phyloP scores from a whole-genome alignment of 345 rosid genomes.

The Hypericum androsaemum region DNA sequence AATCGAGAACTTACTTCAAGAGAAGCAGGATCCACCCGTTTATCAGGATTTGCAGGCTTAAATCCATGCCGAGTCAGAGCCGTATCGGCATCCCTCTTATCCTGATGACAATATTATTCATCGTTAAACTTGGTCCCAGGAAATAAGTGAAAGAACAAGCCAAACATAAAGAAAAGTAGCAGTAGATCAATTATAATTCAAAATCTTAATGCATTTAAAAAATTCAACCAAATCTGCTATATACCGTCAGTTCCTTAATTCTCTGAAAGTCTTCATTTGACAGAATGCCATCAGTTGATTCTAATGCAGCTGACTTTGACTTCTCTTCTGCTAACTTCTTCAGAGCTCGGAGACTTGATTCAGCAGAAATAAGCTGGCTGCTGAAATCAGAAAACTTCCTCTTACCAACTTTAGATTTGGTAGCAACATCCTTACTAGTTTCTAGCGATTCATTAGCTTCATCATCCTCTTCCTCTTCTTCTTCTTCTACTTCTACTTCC shows the following conservation, averaged over 20 bases:
- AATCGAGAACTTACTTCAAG: conserved; percentile 63
- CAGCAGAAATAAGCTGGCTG: conserved; percentile 54
- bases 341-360: conserved; percentile 78
- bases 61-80: conserved; percentile 72
- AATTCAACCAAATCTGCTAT: neutral
- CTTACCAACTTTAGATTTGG: conserved; percentile 35
- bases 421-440: conserved; percentile 10
- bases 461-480: conserved; percentile 12
- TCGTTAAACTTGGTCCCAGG: too few relatives aligned
- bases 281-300: conserved; percentile 60
- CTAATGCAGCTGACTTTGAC: conserved; percentile 22
- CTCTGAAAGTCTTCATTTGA: conserved; percentile 83
- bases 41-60: conserved; percentile 68
- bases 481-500: conserved; percentile 20
- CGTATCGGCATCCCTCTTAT: conserved; percentile 55
- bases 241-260: conserved; percentile 79
- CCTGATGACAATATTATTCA: conserved; percentile 24
- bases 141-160: neutral
- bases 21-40: conserved; percentile 76
- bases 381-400: conserved; percentile 68
- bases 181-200: neutral
- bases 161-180: neutral
- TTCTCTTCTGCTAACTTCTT: conserved; percentile 68
- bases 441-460: conserved; percentile 13
- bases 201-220: conserved; percentile 1